Conservation (phyloP, 306 rosid genomes). For the Cicer arietinum region DNA sequence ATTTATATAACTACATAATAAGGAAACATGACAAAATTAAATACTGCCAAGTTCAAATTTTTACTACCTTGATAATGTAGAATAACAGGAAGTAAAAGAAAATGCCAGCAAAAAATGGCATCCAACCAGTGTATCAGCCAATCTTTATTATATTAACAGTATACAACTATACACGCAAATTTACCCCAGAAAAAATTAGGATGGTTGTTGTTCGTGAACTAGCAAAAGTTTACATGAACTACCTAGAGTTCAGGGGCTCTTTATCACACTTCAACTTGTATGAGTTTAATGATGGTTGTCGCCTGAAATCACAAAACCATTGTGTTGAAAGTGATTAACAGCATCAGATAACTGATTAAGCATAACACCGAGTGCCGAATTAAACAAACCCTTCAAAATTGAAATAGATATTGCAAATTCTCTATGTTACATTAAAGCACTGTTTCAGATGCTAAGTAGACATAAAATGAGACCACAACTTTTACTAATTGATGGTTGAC, state of each 20-base stretch:
- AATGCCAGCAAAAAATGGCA: constrained; percentile 1
- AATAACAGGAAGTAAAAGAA: constrained; percentile 19
- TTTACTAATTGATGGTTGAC: constrained; percentile 3
- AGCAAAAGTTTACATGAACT: constrained; percentile 29
- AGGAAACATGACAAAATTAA: constrained; percentile 1
- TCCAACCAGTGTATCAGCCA: constrained; percentile 25
- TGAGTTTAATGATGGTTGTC: constrained; percentile 63
- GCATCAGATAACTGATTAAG: constrained; percentile 26
- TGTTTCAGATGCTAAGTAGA: background rate
- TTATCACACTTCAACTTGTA: constrained; percentile 95
- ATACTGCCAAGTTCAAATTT: background rate
- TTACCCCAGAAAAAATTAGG: constrained; percentile 14
- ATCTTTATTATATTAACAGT: constrained; percentile 2
- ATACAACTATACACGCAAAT: constrained; percentile 26
- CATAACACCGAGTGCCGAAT: background rate
- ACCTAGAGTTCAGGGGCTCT: constrained; percentile 86
- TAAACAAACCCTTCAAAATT: background rate
- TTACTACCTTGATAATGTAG: constrained; percentile 17
- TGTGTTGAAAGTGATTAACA: constrained; percentile 29
- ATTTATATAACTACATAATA: constrained; percentile 23
- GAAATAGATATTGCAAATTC: background rate
- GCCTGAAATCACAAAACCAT: constrained; percentile 65
- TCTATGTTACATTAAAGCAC: background rate
- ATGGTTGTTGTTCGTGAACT: constrained; percentile 16
- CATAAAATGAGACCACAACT: background rate